Evolutionary conservation across 2,329 filamentous ascomycete genomes (phyloP).

Genomic region (Fusarium abutilonis): DNA sequence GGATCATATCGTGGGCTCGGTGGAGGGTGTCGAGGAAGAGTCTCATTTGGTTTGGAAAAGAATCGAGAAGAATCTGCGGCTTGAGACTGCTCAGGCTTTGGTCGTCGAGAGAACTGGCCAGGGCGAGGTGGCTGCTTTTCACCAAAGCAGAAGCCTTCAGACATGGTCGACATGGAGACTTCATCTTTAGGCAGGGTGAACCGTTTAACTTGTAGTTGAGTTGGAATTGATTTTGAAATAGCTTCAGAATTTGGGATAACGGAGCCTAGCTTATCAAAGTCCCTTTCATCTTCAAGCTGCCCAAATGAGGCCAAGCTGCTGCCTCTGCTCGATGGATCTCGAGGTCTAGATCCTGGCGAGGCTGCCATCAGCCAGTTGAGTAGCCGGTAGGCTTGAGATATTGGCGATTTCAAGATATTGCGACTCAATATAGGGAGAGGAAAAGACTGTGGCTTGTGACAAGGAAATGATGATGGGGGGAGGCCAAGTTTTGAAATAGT

Average conservation of each 20-base stretch:
- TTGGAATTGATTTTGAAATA: not conserved
- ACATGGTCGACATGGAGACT: conserved; percentile 37
- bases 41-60: not conserved
- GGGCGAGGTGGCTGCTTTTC: conserved; percentile 34
- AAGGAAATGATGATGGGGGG: not conserved
- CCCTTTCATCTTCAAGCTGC: conserved; percentile 17
- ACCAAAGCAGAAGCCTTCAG: conserved; percentile 39
- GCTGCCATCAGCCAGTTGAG: conserved; percentile 6
- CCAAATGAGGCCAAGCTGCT: conserved; percentile 19
- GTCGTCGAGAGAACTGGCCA: conserved; percentile 38
- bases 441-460: not conserved
- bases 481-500: not conserved
- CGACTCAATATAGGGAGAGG: not conserved
- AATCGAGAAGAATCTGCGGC: not conserved
- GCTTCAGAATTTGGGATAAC: conserved; percentile 24
- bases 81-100: conserved; percentile 21
- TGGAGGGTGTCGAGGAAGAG: not conserved
- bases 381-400: not conserved
- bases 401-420: not conserved
- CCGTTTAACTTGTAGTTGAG: conserved; percentile 11
- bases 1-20: not conserved
- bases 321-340: not conserved
- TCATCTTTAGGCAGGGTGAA: conserved; percentile 33
- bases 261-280: conserved; percentile 16
- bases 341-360: conserved; percentile 1